phyloP scores from a whole-genome alignment of 257 asterid genomes.

The Solanum lycopersicoides region DNA sequence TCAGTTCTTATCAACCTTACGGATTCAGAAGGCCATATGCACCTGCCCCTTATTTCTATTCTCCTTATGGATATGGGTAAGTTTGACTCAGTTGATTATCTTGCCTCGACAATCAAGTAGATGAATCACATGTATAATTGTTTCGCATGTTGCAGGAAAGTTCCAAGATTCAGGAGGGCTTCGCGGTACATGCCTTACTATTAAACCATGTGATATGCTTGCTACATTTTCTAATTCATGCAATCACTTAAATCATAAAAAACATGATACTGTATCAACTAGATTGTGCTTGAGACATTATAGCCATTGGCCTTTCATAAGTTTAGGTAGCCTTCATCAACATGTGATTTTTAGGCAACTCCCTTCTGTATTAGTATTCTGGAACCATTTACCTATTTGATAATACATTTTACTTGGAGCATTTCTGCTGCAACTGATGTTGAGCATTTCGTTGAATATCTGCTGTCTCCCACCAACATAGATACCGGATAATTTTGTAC shows the following conservation, averaged over 20 bases:
- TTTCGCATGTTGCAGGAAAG: constrained; percentile 48
- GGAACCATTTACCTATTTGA: background rate
- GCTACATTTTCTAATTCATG: background rate
- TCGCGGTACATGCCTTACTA: constrained; percentile 80
- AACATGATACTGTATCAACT: background rate
- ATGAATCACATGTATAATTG: background rate
- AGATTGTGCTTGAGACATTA: background rate
- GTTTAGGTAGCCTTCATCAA: background rate
- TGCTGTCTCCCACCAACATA: background rate
- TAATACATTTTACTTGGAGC: background rate
- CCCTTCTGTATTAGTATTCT: background rate
- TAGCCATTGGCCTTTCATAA: background rate
- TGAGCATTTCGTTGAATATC: background rate
- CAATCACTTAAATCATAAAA: background rate
- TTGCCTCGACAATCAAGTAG: background rate
- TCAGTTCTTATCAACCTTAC: constrained; percentile 48
- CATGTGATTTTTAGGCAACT: background rate
- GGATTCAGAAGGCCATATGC: constrained; percentile 75
- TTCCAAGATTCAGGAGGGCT: constrained; percentile 83
- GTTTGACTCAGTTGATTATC: background rate
- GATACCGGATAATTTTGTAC: background rate
- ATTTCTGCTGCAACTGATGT: background rate
- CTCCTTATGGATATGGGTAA: constrained; percentile 86
- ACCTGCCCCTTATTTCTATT: constrained; percentile 52
- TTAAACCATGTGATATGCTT: constrained; percentile 9